Evolutionary conservation across 306 rosid genomes (phyloP).

Genomic region (Cicer bijugum): DNA sequence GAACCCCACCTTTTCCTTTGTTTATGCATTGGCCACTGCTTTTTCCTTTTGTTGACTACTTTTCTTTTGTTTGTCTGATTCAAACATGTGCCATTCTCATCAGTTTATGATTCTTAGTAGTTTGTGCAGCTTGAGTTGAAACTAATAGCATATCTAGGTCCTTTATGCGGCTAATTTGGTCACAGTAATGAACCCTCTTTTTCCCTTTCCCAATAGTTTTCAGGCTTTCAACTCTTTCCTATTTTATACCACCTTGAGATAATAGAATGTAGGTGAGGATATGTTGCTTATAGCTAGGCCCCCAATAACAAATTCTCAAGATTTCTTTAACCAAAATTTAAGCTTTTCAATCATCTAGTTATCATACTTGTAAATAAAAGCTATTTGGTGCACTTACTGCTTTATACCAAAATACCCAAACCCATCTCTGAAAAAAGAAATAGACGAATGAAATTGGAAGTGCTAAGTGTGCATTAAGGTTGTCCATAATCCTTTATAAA

Average conservation of each 20-base stretch:
- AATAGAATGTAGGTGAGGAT: constrained; percentile 38
- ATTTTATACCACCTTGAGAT: constrained; percentile 36
- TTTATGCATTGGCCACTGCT: constrained; percentile 39
- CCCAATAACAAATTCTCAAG: constrained; percentile 43
- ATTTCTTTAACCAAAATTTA: constrained; percentile 51
- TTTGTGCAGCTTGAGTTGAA: constrained; percentile 47
- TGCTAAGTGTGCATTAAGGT: constrained; percentile 31
- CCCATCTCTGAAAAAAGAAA: constrained; percentile 40
- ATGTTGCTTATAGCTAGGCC: constrained; percentile 47
- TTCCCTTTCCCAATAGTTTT: constrained; percentile 21
- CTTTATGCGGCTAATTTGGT: constrained; percentile 37
- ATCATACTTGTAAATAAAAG: constrained; percentile 67
- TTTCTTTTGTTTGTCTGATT: constrained; percentile 54
- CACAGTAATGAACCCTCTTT: constrained; percentile 34
- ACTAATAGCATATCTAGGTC: neutral
- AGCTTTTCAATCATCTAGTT: constrained; percentile 55
- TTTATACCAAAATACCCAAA: constrained; percentile 39
- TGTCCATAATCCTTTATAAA: constrained; percentile 18
- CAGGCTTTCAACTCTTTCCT: constrained; percentile 48
- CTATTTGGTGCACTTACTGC: constrained; percentile 53
- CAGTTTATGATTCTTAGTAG: constrained; percentile 46
- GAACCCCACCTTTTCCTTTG: constrained; percentile 50
- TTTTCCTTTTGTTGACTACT: constrained; percentile 76
- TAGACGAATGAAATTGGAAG: constrained; percentile 23
- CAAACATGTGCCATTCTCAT: constrained; percentile 37